Evolutionary conservation across 176 grass and related monocot species (phyloP).

Genomic region (Musa itinerans): DNA sequence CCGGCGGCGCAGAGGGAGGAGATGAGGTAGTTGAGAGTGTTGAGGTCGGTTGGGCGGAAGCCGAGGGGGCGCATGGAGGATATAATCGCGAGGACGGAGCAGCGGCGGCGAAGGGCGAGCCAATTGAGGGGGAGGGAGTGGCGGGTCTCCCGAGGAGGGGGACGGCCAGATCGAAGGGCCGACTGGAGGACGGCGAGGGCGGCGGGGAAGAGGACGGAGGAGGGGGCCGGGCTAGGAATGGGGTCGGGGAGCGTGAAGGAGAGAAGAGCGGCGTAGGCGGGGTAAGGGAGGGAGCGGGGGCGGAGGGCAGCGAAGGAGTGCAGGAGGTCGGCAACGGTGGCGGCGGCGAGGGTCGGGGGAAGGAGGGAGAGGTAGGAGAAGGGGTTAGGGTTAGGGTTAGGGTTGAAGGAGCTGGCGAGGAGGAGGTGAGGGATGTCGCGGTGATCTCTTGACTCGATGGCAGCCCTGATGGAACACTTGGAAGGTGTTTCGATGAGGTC

Average conservation of each 20-base stretch:
- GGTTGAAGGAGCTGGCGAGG: neutral
- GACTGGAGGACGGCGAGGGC: constrained; percentile 18
- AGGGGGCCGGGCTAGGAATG: neutral
- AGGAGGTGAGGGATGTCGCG: constrained; percentile 7
- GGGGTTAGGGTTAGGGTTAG: neutral
- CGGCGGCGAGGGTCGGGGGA: constrained; percentile 14
- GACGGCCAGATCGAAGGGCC: constrained; percentile 2
- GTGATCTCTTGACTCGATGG: neutral
- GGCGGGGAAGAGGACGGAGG: neutral
- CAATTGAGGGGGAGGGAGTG: constrained; percentile 11
- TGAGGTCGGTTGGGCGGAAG: constrained; percentile 15
- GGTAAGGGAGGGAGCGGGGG: constrained; percentile 3
- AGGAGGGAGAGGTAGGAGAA: constrained; percentile 14
- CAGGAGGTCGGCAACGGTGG: constrained; percentile 12
- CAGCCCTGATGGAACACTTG: neutral
- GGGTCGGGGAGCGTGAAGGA: constrained; percentile 6
- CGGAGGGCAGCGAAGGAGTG: constrained; percentile 1
- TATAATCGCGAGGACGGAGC: neutral
- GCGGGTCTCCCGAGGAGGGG: constrained; percentile 15
- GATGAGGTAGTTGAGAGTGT: constrained; percentile 13
- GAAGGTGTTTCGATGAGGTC: constrained; percentile 3
- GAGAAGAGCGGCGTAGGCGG: constrained; percentile 9
- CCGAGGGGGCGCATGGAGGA: neutral
- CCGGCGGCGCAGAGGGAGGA: constrained; percentile 15
- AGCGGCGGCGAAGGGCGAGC: constrained; percentile 2